Evolutionary conservation across 192 early-diverging fungal genomes (phyloP), one percentile per base, ranked within the genome.

Genomic region (Coemansia sp.): DNA sequence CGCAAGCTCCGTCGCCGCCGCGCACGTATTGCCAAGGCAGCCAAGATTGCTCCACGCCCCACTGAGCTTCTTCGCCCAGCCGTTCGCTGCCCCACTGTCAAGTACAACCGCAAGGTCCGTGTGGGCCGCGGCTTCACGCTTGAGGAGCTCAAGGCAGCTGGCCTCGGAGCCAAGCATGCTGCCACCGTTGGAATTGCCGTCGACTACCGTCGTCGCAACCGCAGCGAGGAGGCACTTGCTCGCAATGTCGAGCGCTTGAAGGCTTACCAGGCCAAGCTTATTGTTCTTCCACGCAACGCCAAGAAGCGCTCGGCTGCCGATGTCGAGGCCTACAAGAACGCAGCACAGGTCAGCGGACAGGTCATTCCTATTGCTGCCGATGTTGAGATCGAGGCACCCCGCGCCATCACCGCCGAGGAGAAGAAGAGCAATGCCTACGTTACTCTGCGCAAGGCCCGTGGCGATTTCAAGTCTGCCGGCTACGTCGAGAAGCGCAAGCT

Each of bases 71-170:
- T 99, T 74, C 93, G 97, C 80, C 96, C 97, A 18, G 97, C 93
- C 65, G 94, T 99, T 68, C 90, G 93, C 74, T 94, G 93, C 85
- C 96, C 92, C 48, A 99, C 97, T 49, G 68, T 96, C 78, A 96
- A 95, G 85, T 98, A 99, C 92, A 99, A 99, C 93, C 90, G 84
- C 81, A 97, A 97, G 91, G 85, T 98, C 66, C 87, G 97, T 73
- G 89, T 90, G 73, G 97, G 97, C 74, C 92, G 95, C 80, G 97
- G 97, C 61, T 99, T 99, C 88, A 97, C 96, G 59, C 85, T 96
- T 57, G 97, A 99, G 68, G 97, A 99, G 86, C 90, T 99, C 66
- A 96, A 98, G 93, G 94, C 87, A 67, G 96, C 95, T 68, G 95
- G 95, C 69, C 85, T 99, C 82, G 80, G 88, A 71, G 88, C 91